A percentile compares a stretch with the other conserved stretches of the same genome.
These are phyloP conservation scores for Allantophomopsis lycopodina DNA, from an alignment of 2,329 filamentous ascomycete genomes.

Conservation along the genomic window DNA sequence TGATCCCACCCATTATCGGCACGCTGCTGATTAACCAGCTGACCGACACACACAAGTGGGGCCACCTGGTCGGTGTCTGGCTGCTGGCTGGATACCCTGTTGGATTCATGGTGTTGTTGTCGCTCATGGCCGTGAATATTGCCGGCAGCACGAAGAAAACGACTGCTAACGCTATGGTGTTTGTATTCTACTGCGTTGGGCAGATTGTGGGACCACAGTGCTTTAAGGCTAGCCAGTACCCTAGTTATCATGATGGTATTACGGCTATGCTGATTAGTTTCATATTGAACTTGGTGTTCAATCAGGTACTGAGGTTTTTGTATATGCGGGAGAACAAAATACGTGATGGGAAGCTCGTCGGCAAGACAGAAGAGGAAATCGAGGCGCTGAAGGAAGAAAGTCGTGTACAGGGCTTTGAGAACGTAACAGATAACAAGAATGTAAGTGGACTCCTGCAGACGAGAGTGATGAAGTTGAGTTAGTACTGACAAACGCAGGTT, in stretches of 20 bases:
- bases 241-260: constrained; percentile 20
- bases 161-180: constrained; percentile 55
- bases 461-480: too few species aligned
- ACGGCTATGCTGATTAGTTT: constrained; percentile 18
- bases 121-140: constrained; percentile 45
- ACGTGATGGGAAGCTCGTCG: constrained; percentile 13
- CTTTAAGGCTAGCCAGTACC: constrained; percentile 17
- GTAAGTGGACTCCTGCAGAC: constrained; percentile 8
- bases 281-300: constrained; percentile 16
- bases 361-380: constrained; percentile 17
- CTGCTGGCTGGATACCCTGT: constrained; percentile 17
- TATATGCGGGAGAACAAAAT: constrained; percentile 18
- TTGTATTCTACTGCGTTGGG: constrained; percentile 61
- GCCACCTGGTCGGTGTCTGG: constrained; percentile 18
- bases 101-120: constrained; percentile 22
- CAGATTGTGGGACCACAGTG: constrained; percentile 40
- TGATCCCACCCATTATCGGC: constrained; percentile 19
- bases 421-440: constrained; percentile 24
- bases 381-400: constrained; percentile 16
- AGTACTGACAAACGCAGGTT: too few species aligned
- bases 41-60: constrained; percentile 14
- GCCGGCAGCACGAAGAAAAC: constrained; percentile 65
- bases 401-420: constrained; percentile 21
- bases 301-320: constrained; percentile 14
- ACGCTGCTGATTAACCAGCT: constrained; percentile 18